Base-by-base conservation (phyloP, 2,329 filamentous ascomycete genomes). In the Rhinocladiella mackenziei region DNA sequence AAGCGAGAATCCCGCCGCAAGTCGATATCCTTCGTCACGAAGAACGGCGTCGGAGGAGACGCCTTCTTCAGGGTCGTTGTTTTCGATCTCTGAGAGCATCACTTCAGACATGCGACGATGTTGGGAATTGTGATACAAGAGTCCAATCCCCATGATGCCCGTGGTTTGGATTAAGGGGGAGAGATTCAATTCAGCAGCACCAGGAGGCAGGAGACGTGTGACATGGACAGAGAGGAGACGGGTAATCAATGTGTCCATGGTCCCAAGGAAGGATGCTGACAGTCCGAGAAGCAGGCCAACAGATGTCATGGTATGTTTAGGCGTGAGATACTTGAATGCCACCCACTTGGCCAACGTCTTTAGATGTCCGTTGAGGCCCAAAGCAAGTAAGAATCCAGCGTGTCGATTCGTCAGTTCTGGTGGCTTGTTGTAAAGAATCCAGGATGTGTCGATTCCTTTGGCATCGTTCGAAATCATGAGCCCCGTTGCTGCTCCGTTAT, bases 271-370 rank as follows among this genome's bases (percentile, higher is more conserved):
- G 1, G 92, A 97, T 18, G 87, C 92, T 6, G 92, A 89, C 13
- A 98, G 73, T 1, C 92, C 92, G 1, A 98, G 74, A 2, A 98
- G 74, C n/a, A 98, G 73, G 7, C 92, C 92, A 42, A 98, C 91
- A 1, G 92, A 97, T 17, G 92, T 97, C 92, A 98, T 98, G 18
- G 89, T 94, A 65, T 98, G 94, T 60, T 98, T 98, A 1, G 92
- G 91, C 0, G 92, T 98, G n/a, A 98, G 72, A 57, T 98, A 98
- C 61, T 96, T 97, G 76, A 97, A 98, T 6, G 89, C 91, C 31
- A 98, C 84, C 91, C 92, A 98, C 69, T 97, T 97, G 2, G 92
- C 92, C 19, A 98, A 78, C 5, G 81, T 84, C 56, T 87, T 92
- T n/a, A 98, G 72, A 66, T 98, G 94, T 0, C 92, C 94, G 57